Evolutionary conservation across 2,329 filamentous ascomycete species (phyloP).

Genomic region (Paraphoma chrysanthemicola): DNA sequence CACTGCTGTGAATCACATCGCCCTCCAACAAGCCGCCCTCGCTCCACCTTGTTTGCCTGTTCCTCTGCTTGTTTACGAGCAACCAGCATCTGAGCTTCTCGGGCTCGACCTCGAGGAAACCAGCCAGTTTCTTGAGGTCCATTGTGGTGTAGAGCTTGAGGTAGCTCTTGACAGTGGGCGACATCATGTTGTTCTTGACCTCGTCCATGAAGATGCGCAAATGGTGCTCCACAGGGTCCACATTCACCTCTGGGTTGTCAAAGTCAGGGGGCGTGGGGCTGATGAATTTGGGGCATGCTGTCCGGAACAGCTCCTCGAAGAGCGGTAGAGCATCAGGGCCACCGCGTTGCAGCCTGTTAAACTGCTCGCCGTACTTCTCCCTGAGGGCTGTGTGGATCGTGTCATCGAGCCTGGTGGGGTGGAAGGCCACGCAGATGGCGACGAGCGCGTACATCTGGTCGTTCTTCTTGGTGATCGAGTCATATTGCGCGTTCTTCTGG

Average conservation of each 20-base stretch:
- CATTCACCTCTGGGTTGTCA: conserved; percentile 92
- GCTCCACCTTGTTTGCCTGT: conserved; percentile 92
- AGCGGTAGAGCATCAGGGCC: conserved; percentile 94
- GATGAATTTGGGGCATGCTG: conserved; percentile 99
- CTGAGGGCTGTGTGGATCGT: conserved; percentile 97
- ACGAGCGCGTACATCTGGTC: conserved; percentile 99
- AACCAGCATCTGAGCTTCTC: conserved; percentile 94
- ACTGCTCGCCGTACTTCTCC: conserved; percentile 99
- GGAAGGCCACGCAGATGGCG: conserved; percentile 97
- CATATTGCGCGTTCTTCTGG: conserved; percentile 98
- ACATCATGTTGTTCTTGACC: conserved; percentile 99
- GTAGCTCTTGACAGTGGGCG: conserved; percentile 97
- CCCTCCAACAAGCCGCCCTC: conserved; percentile 91
- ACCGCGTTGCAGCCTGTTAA: conserved; percentile 93
- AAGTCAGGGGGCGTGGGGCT: conserved; percentile 96
- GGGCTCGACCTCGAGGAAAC: conserved; percentile 96
- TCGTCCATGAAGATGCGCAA: conserved; percentile 99
- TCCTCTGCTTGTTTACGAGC: conserved; percentile 97
- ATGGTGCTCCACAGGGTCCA: conserved; percentile 98
- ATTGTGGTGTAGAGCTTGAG: conserved; percentile 99
- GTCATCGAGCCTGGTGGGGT: conserved; percentile 95
- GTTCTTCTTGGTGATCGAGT: conserved; percentile 99
- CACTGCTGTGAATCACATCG: conserved; percentile 89
- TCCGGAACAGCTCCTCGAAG: conserved; percentile 97
- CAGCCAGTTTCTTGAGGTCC: conserved; percentile 97